Conservation (phyloP, 805 yeast genomes). For the Wickerhamomyces ciferrii region DNA sequence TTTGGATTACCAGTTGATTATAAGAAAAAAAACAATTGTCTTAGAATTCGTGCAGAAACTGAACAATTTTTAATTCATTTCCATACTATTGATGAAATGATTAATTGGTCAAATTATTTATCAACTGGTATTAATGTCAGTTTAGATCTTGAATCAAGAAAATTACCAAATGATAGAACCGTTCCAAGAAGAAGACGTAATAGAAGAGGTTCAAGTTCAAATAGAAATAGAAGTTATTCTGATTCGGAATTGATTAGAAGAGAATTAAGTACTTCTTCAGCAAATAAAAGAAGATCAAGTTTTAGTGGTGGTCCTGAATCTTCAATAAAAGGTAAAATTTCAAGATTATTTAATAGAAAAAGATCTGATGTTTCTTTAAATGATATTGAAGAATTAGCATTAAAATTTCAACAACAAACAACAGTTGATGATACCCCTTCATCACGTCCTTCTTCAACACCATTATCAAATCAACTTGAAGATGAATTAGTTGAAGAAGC, state of each 20-base stretch:
- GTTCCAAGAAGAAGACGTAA: constrained; percentile 73
- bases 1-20: constrained; percentile 87
- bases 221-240: constrained; percentile 20
- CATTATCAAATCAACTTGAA: background rate
- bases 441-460: background rate
- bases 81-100: constrained; percentile 54
- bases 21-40: constrained; percentile 58
- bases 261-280: constrained; percentile 19
- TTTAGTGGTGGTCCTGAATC: constrained; percentile 10
- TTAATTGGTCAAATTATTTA: constrained; percentile 73
- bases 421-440: no score
- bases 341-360: constrained; percentile 1
- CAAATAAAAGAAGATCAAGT: constrained; percentile 16
- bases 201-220: constrained; percentile 17
- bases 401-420: background rate
- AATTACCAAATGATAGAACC: constrained; percentile 70
- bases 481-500: constrained; percentile 7
- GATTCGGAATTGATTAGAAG: constrained; percentile 22
- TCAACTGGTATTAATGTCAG: constrained; percentile 76
- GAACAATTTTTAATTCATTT: constrained; percentile 76
- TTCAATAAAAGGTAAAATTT: background rate
- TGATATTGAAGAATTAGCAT: background rate
- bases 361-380: background rate
- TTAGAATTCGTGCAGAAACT: constrained; percentile 75
- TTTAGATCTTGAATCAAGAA: constrained; percentile 67